These are phyloP conservation scores for Pichia cabralensis DNA, from an alignment of 805 yeast species.

Conservation along the genomic window DNA sequence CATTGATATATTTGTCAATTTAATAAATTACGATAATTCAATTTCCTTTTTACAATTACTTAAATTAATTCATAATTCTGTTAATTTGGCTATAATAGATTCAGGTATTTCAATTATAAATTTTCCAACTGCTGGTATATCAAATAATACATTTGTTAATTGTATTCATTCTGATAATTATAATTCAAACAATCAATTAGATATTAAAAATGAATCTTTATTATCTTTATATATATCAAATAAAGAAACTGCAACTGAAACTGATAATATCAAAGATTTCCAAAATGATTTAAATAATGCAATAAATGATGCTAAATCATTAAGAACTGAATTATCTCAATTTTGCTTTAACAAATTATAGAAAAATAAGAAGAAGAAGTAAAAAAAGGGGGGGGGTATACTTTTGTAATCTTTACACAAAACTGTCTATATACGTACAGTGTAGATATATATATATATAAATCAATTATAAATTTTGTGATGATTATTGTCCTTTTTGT, in stretches of 20 bases:
- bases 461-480: no score
- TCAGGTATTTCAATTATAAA: conserved; percentile 77
- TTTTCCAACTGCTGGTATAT: conserved; percentile 48
- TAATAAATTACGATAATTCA: conserved; percentile 39
- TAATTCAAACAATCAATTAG: conserved; percentile 2
- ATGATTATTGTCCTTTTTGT: no score
- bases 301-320: conserved; percentile 34
- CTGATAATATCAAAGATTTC: conserved; percentile 19
- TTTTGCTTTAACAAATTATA: conserved; percentile 25
- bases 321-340: conserved; percentile 36
- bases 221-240: conserved; percentile 49
- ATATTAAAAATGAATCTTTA: conserved; percentile 31
- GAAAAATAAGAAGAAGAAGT: not conserved
- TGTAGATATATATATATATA: no score
- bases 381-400: no score
- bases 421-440: no score
- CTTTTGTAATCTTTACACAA: no score
- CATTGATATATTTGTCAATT: conserved; percentile 64
- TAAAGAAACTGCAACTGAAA: conserved; percentile 9
- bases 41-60: conserved; percentile 29
- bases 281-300: conserved; percentile 20
- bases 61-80: conserved; percentile 43
- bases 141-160: conserved; percentile 19
- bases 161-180: conserved; percentile 22
- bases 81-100: conserved; percentile 70